Conservation (phyloP, 2,329 filamentous ascomycete species). For the Exophiala calicioides region DNA sequence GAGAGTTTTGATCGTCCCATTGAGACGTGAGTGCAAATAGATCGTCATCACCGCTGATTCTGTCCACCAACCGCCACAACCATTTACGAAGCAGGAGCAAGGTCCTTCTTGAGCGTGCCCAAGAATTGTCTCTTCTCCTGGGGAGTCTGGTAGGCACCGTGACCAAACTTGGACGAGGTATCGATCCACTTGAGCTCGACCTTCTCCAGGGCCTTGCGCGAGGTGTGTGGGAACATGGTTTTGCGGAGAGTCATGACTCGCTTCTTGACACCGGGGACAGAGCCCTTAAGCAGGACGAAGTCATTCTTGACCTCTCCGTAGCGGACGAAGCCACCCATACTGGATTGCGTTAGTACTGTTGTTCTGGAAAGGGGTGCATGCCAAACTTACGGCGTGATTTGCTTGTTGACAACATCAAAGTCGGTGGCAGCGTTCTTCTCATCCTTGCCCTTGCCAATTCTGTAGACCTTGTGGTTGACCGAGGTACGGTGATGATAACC, state of each 20-base stretch:
- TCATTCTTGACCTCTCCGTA: slow-evolving; percentile 99
- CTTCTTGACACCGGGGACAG: slow-evolving; percentile 98
- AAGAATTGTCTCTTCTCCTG: slow-evolving; percentile 97
- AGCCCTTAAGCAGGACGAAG: slow-evolving; percentile 97
- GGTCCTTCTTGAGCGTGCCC: slow-evolving; percentile 99
- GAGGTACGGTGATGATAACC: slow-evolving; percentile 99
- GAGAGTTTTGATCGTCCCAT: slow-evolving; percentile 1
- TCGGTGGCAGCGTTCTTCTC: slow-evolving; percentile 93
- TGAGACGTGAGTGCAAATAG: background rate
- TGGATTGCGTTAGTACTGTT: slow-evolving; percentile 48
- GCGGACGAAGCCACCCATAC: slow-evolving; percentile 97
- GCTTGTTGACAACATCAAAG: slow-evolving; percentile 97
- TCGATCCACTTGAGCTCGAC: slow-evolving; percentile 99
- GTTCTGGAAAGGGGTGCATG: background rate
- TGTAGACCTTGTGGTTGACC: slow-evolving; percentile 99
- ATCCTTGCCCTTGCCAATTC: slow-evolving; percentile 88
- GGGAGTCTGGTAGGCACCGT: slow-evolving; percentile 98
- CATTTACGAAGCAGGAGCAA: slow-evolving; percentile 56
- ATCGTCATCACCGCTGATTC: background rate
- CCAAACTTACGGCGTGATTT: slow-evolving; percentile 91
- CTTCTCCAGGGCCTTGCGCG: slow-evolving; percentile 95
- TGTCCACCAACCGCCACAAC: background rate
- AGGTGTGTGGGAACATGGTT: slow-evolving; percentile 97
- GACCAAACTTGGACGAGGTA: slow-evolving; percentile 99
- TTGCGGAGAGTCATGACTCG: slow-evolving; percentile 98